These are phyloP conservation scores for Alternaria sp. DNA, from an alignment of 2,329 filamentous ascomycete genomes.

Conservation along the genomic window DNA sequence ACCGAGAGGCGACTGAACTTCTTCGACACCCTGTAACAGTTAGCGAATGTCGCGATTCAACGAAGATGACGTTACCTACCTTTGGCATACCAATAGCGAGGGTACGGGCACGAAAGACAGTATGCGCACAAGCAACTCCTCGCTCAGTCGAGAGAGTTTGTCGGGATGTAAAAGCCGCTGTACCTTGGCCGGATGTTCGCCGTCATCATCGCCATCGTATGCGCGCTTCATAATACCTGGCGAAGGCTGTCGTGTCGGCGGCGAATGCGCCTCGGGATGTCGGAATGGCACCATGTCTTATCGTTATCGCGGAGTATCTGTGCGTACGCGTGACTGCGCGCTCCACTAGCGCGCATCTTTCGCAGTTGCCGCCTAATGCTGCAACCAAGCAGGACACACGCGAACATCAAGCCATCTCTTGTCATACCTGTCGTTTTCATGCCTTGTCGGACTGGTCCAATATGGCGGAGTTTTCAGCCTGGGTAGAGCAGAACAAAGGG, in stretches of 20 bases:
- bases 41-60: background rate
- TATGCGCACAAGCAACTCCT: conserved; percentile 87
- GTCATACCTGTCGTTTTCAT: background rate
- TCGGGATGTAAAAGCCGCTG: conserved; percentile 57
- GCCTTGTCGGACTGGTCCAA: conserved; percentile 3
- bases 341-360: conserved; percentile 7
- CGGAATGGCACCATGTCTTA: conserved; percentile 10
- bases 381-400: background rate
- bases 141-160: conserved; percentile 75
- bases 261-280: conserved; percentile 11
- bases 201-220: conserved; percentile 37
- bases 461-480: conserved; percentile 38
- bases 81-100: conserved; percentile 69
- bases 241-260: conserved; percentile 10
- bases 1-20: conserved; percentile 75
- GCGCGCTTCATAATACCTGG: conserved; percentile 45
- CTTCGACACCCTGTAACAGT: conserved; percentile 66
- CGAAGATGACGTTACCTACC: conserved; percentile 49
- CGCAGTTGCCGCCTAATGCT: conserved; percentile 10
- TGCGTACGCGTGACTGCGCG: conserved; percentile 37
- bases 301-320: conserved; percentile 25
- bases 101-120: conserved; percentile 75
- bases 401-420: background rate
- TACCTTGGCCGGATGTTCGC: conserved; percentile 54
- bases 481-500: conserved; percentile 38